Conservation (phyloP, 371 early-diverging fungal species). For the Dichotomocladium elegans region DNA sequence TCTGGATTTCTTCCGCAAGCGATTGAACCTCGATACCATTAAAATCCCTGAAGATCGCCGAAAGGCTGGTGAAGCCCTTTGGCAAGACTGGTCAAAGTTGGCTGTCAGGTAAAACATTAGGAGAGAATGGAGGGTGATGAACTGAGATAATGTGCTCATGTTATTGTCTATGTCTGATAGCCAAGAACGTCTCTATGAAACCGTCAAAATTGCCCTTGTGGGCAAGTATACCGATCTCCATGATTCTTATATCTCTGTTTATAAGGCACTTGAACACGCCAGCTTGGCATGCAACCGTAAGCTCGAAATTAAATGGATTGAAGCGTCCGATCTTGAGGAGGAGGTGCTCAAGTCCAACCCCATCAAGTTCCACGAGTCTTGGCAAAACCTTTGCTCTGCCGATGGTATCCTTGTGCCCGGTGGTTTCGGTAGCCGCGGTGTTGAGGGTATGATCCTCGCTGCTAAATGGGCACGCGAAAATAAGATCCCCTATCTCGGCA, state of each 20-base stretch:
- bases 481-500: slow-evolving; percentile 97
- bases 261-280: slow-evolving; percentile 95
- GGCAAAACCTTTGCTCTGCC: slow-evolving; percentile 84
- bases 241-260: slow-evolving; percentile 97
- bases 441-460: slow-evolving; percentile 97
- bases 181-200: slow-evolving; percentile 78
- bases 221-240: slow-evolving; percentile 96
- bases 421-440: slow-evolving; percentile 98
- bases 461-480: slow-evolving; percentile 98
- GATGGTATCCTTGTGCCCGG: slow-evolving; percentile 99
- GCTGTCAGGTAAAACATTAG: slow-evolving; percentile 63
- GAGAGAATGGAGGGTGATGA: no score
- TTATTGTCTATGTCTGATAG: slow-evolving; percentile 31
- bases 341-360: slow-evolving; percentile 71
- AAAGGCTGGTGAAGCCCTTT: slow-evolving; percentile 60
- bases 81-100: slow-evolving; percentile 84
- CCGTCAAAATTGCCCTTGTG: slow-evolving; percentile 92
- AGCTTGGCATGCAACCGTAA: slow-evolving; percentile 79
- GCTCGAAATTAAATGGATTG: slow-evolving; percentile 90
- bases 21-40: slow-evolving; percentile 71
- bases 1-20: slow-evolving; percentile 75
- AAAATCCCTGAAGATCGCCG: slow-evolving; percentile 47
- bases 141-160: no score
- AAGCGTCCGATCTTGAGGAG: slow-evolving; percentile 87
- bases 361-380: slow-evolving; percentile 91